phyloP scores from a whole-genome alignment of 768 basidiomycete genomes.

The Trametopsis cervina region DNA sequence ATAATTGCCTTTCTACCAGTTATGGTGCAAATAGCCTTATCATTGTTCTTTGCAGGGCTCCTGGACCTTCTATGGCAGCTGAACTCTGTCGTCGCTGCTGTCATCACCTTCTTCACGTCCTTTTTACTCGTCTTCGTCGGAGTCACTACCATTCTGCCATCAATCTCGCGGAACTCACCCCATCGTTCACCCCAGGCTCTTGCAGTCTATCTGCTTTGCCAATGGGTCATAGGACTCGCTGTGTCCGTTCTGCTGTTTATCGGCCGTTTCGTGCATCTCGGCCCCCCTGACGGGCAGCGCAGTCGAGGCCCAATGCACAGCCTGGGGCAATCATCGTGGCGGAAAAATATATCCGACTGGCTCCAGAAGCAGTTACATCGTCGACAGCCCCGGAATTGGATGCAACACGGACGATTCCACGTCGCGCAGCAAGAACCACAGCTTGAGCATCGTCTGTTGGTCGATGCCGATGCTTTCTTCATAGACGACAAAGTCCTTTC shows the following conservation, averaged over 20 bases:
- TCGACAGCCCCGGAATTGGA: conserved; percentile 11
- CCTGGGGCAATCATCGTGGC: conserved; percentile 1
- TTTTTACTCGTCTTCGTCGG: conserved; percentile 7
- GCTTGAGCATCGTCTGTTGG: conserved; percentile 13
- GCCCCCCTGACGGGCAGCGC: too few relatives aligned
- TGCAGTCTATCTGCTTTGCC: conserved; percentile 5
- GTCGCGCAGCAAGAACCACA: not conserved
- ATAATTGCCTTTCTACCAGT: conserved; percentile 18
- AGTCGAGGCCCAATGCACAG: too few relatives aligned
- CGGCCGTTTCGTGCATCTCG: too few relatives aligned
- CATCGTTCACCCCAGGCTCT: conserved; percentile 16
- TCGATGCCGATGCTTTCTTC: conserved; percentile 12
- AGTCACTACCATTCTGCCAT: conserved; percentile 15
- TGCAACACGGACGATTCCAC: conserved; percentile 13
- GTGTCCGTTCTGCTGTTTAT: too few relatives aligned
- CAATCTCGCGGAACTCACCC: conserved; percentile 11
- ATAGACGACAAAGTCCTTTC: conserved; percentile 17
- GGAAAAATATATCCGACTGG: not conserved
- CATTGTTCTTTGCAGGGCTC: conserved; percentile 16
- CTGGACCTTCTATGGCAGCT: conserved; percentile 15
- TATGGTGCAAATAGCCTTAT: conserved; percentile 15
- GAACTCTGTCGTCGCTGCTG: conserved; percentile 6
- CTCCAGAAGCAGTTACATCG: conserved; percentile 5
- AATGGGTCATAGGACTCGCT: too few relatives aligned
- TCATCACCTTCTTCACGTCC: conserved; percentile 10